These are phyloP conservation scores for Arctium lappa DNA, from an alignment of 129 eudicot genomes.

Conservation along the genomic window DNA sequence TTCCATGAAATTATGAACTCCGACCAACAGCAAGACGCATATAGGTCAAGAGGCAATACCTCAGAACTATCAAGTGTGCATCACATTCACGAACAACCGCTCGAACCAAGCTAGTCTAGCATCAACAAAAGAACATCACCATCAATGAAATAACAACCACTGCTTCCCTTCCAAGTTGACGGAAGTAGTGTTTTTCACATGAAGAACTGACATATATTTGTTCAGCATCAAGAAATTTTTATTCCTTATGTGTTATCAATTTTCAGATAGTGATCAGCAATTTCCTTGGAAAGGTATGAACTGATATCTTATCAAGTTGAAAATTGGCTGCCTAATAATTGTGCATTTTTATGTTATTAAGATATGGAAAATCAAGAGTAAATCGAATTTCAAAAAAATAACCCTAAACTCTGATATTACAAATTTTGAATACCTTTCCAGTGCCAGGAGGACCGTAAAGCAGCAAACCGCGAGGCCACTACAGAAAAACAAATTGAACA, in stretches of 20 bases:
- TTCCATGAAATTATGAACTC: background rate
- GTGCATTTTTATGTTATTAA: background rate
- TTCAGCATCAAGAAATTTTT: background rate
- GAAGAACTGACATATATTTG: background rate
- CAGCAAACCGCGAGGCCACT: slow-evolving; percentile 95
- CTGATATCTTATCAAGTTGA: background rate
- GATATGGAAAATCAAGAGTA: background rate
- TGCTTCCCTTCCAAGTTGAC: background rate
- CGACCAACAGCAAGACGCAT: slow-evolving; percentile 1
- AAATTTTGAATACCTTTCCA: slow-evolving; percentile 61
- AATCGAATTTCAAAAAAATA: background rate
- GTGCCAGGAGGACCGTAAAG: slow-evolving; percentile 97
- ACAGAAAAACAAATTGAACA: background rate
- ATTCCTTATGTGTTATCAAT: background rate
- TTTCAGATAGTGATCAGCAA: background rate
- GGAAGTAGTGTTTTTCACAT: background rate
- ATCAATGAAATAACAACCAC: slow-evolving; percentile 17
- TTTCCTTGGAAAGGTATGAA: background rate
- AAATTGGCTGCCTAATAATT: background rate
- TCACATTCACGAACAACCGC: slow-evolving; percentile 89
- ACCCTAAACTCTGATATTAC: background rate
- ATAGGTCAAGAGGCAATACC: slow-evolving; percentile 43
- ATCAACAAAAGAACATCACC: slow-evolving; percentile 12
- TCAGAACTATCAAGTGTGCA: slow-evolving; percentile 65
- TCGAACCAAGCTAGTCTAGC: slow-evolving; percentile 91